Conservation (phyloP, 148 eudicot species). For the Polygonum maritimum region DNA sequence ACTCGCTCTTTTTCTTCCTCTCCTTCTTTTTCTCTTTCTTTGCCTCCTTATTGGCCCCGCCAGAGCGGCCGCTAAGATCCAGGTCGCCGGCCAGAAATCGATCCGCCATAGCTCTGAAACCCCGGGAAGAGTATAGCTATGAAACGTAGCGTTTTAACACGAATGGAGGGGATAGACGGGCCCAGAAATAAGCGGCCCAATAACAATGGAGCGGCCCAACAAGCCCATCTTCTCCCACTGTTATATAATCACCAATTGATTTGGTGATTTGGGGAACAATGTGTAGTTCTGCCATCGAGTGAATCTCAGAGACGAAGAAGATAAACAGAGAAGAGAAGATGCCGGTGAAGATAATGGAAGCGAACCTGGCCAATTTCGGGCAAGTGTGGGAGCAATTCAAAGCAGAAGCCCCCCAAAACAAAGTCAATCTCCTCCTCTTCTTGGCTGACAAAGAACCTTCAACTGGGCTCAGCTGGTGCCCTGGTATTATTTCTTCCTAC, state of each 20-base stretch:
- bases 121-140: not conserved
- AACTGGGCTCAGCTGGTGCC: conserved; percentile 84
- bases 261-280: not conserved
- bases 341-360: conserved; percentile 62
- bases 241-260: not conserved
- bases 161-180: not conserved
- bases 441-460: conserved; percentile 83
- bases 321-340: conserved; percentile 22
- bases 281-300: not conserved
- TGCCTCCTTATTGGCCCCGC: not conserved
- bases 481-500: conserved; percentile 32
- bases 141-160: not conserved
- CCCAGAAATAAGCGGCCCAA: not conserved
- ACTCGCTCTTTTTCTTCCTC: conserved; percentile 20
- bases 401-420: conserved; percentile 52
- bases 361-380: conserved; percentile 45
- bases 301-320: not conserved
- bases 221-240: not conserved
- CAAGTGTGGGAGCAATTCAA: conserved; percentile 44
- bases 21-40: conserved; percentile 17
- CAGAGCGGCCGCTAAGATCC: not conserved
- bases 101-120: not conserved
- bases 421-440: conserved; percentile 69
- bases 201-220: not conserved
- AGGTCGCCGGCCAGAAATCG: not conserved